Evolutionary conservation across 768 basidiomycete genomes (phyloP), one percentile per base, ranked within the genome.

Genomic region (Lentinula guzmanii): DNA sequence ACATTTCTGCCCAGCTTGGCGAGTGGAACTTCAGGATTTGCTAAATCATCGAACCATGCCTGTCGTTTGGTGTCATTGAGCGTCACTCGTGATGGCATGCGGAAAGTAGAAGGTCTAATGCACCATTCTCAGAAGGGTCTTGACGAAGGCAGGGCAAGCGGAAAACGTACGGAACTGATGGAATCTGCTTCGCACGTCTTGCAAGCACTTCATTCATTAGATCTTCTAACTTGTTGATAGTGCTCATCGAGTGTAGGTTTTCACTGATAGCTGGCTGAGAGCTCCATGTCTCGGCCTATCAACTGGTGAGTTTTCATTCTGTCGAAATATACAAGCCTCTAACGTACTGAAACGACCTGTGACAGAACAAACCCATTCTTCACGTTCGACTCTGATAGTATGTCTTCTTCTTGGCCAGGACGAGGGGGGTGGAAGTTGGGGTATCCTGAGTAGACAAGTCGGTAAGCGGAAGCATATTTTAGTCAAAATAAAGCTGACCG

Each of bases 1-100:
- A 94, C 89, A 69, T 85, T 90, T 74, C 91, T 92, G 5, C 89
- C 89, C 9, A 94, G 76, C 69, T 90, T 93, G 68, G 88, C 77
- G 15, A 94, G 77, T 4, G 92, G 92, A 13, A 94, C 88, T 35
- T 86, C 79, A 1, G 91, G 85, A 64, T 93, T 84, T 11, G 92
- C 90, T 10, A 94, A 81, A 67, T 93, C 91, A 7, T 84, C 81
- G 68, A 93, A 90, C 92, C 92, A 94, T 6, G 87, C 78, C 61
- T 86, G 82, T n/a, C 89, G 80, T 70, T 90, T 91, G 5, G 85
- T 75, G 65, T 93, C 90, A 56, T 89, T 92, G 11, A 90, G 74
- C 1, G 92, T 93, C 5, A 91, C 90, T 66, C 92, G 77, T n/a
- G 87, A 84, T 0, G 92, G 92, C 65, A 93, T 83, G 56, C 87